Evolutionary conservation across 2,329 filamentous ascomycete genomes (phyloP), one percentile per base, ranked within the genome.

Genomic region (Didymosphaeria variabile): DNA sequence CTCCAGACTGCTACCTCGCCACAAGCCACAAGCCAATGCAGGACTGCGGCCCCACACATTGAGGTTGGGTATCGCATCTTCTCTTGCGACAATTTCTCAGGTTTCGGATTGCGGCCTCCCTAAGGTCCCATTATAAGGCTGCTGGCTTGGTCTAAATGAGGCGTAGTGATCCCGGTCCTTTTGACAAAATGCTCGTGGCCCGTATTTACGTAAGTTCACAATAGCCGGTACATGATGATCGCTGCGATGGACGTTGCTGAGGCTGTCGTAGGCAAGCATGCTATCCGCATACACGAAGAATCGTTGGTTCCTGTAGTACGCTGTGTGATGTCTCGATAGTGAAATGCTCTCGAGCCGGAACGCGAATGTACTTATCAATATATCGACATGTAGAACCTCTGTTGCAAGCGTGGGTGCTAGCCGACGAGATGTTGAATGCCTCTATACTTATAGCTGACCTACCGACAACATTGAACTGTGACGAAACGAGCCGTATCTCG

Each of bases 21-120:
- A 23, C 42, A 55, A 19, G 17, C 15, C 34, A 23, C 42, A 55
- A 19, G 17, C 53, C 42, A 55, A 55, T 55, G 53, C 53, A 55
- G n/a, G 31, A 26, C 19, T 13, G 17, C 31, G 5, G 21, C 19
- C 42, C 36, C 42, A 21, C 32, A 36, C 13, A 38, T 9, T 21
- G 8, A 26, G 8, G n/a, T 23, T 19, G 17, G 31, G n/a, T 9
- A 26, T 32, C 19, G 29, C 42, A 38, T 47, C 38, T 45, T 13
- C n/a, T 44, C 13, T 26, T 42, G 29, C 32, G 15, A 23, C 17
- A 8, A 19, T 15, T 23, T 19, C n/a, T 26, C 5, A 34, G 6
- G n/a, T 38, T 40, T 9, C 32, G 40, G 13, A 3, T 36, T 23
- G 50, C 29, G 29, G 15, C 9, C 17, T 15, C 23, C 40, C 6